Percentiles rank a stretch among this genome's conserved stretches.
These are phyloP conservation scores for Fusarium sp. DNA, from an alignment of 2,329 filamentous ascomycete genomes.

Conservation along the genomic window DNA sequence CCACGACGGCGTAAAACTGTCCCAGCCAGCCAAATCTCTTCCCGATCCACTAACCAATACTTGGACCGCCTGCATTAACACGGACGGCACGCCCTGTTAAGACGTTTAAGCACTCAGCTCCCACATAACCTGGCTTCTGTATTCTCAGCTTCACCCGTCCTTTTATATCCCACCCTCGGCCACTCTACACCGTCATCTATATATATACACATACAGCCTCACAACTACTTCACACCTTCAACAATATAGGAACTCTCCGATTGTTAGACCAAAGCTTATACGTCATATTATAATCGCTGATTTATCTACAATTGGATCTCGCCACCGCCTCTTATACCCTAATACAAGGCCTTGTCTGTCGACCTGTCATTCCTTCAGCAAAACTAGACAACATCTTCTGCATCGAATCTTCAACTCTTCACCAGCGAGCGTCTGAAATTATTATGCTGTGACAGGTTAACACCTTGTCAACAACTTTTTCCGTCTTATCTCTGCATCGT, in stretches of 20 bases:
- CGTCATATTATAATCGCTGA: slow-evolving; percentile 7
- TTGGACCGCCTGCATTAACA: slow-evolving; percentile 34
- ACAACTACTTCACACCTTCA: slow-evolving; percentile 2
- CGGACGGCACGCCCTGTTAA: slow-evolving; percentile 27
- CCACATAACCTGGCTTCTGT: slow-evolving; percentile 21
- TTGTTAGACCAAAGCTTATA: slow-evolving; percentile 3
- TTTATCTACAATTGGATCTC: slow-evolving; percentile 6
- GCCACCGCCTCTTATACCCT: slow-evolving; percentile 25
- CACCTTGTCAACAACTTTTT: slow-evolving; percentile 9
- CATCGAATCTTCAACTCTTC: slow-evolving; percentile 9
- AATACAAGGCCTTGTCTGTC: slow-evolving; percentile 11
- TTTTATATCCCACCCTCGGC: slow-evolving; percentile 15
- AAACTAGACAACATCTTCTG: neutral
- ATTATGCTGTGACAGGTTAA: slow-evolving; percentile 33
- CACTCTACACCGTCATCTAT: slow-evolving; percentile 4
- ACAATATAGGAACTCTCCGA: slow-evolving; percentile 5
- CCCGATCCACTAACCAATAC: slow-evolving; percentile 39
- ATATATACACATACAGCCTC: slow-evolving; percentile 10
- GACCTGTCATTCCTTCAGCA: neutral
- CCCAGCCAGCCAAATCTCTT: slow-evolving; percentile 34
- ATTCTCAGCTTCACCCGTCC: slow-evolving; percentile 17
- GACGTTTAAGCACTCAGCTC: slow-evolving; percentile 37
- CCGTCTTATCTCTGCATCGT: neutral
- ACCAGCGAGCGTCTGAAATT: slow-evolving; percentile 2
- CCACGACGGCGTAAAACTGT: slow-evolving; percentile 9